A percentile compares a stretch with the other conserved stretches of the same genome.
These are phyloP conservation scores for Akanthomyces lecanii DNA, from an alignment of 2,329 filamentous ascomycete species.

Conservation along the genomic window DNA sequence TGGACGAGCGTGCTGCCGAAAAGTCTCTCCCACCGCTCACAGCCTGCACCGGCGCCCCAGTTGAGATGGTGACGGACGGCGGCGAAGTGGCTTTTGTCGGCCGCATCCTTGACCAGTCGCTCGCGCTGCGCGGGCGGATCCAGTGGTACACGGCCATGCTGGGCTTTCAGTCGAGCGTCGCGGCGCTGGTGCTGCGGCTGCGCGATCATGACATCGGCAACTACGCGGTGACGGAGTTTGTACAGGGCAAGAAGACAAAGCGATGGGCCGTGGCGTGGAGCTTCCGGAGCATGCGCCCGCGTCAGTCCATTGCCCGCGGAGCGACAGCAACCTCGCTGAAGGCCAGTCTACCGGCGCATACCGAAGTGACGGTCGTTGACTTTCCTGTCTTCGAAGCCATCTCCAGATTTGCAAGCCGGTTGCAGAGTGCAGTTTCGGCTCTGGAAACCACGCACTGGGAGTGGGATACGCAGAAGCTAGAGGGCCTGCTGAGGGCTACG, in stretches of 20 bases:
- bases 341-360: slow-evolving; percentile 40
- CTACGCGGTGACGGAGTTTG: slow-evolving; percentile 75
- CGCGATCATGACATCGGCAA: slow-evolving; percentile 61
- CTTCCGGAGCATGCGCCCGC: slow-evolving; percentile 64
- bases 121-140: slow-evolving; percentile 55
- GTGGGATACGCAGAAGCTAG: slow-evolving; percentile 51
- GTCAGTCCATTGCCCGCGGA: slow-evolving; percentile 41
- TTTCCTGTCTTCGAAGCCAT: slow-evolving; percentile 43
- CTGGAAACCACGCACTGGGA: slow-evolving; percentile 60
- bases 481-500: slow-evolving; percentile 60
- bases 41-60: slow-evolving; percentile 68
- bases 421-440: slow-evolving; percentile 45
- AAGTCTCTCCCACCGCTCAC: slow-evolving; percentile 68
- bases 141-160: slow-evolving; percentile 92
- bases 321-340: slow-evolving; percentile 37
- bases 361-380: slow-evolving; percentile 40
- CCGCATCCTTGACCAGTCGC: slow-evolving; percentile 66
- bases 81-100: slow-evolving; percentile 74
- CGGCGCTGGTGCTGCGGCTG: slow-evolving; percentile 57
- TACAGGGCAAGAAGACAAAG: slow-evolving; percentile 72
- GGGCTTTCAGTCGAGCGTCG: slow-evolving; percentile 69
- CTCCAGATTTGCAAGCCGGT: slow-evolving; percentile 29
- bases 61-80: slow-evolving; percentile 81
- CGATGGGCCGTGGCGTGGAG: slow-evolving; percentile 91
- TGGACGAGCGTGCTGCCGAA: slow-evolving; percentile 57